phyloP scores from a whole-genome alignment of 768 basidiomycete species.

The Polyporus arcularius region DNA sequence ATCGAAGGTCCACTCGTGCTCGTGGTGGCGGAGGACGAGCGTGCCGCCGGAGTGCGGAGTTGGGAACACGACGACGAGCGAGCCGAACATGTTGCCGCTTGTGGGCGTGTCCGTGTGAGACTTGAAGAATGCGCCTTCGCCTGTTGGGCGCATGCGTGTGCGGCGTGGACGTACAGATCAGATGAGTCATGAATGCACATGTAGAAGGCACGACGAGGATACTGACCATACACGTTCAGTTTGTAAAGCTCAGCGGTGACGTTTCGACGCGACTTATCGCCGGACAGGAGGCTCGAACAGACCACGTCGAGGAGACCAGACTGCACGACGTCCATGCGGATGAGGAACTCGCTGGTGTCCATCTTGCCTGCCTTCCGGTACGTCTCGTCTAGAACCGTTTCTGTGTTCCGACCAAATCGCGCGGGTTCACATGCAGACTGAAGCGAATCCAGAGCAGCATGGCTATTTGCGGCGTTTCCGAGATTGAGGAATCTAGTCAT shows the following conservation, averaged over 20 bases:
- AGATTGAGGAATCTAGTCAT: conserved; percentile 17
- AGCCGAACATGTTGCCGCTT: conserved; percentile 47
- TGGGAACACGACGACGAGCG: conserved; percentile 53
- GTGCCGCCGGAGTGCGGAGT: conserved; percentile 47
- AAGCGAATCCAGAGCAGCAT: conserved; percentile 29
- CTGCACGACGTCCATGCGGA: conserved; percentile 32
- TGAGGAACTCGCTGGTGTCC: conserved; percentile 37
- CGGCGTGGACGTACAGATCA: background rate
- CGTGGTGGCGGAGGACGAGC: conserved; percentile 33
- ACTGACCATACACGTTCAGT: conserved; percentile 47
- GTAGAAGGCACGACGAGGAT: background rate
- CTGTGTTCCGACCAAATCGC: conserved; percentile 38
- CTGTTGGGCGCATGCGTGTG: conserved; percentile 21
- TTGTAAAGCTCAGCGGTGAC: conserved; percentile 44
- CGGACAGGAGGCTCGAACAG: background rate
- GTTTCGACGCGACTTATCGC: background rate
- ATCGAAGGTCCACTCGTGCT: conserved; percentile 39
- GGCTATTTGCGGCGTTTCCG: background rate
- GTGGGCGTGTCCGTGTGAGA: conserved; percentile 51
- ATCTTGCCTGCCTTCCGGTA: conserved; percentile 51
- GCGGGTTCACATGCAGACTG: conserved; percentile 40
- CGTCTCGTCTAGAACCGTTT: conserved; percentile 44
- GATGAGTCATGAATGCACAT: background rate
- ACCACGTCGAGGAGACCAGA: conserved; percentile 33
- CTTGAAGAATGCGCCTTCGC: conserved; percentile 49